Evolutionary conservation across 139 green algal species (phyloP), one percentile per base, ranked within the genome.

Genomic region (Volvox africanus): DNA sequence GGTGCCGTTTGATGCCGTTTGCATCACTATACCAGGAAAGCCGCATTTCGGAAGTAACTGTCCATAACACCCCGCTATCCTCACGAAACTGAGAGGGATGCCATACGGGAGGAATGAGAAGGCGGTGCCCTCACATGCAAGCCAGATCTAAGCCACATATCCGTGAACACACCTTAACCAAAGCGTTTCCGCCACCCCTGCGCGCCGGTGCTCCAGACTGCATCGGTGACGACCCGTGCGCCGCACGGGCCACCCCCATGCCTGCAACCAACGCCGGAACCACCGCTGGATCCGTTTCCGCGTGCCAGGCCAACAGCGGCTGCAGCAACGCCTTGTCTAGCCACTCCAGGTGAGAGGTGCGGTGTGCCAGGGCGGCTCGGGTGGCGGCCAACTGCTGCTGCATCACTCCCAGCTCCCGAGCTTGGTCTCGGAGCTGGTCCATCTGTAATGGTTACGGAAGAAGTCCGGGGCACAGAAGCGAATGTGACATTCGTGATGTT

Each of bases 281-380:
- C 30, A 35, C 86, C 30, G 71, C 86, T 19, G 71, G 86, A 14
- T 89, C 84, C 37, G 36, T 36, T 26, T 89, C 84, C 28, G 32
- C 84, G 84, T 88, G 82, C 82, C 82, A 87, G 17, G 35, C 24
- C 83, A 89, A 69, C 83, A 80, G 67, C 67, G 83, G 67, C 37
- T 84, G 86, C 73, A 90, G 50, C 86, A 90, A 33, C 20, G 86
- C n/a, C 0, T 5, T 32, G 30, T 90, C 73, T 26, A 90, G 50
- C 19, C 73, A 69, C 44, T 90, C 86, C 50, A 90, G 73, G 36
- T 77, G 79, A 3, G 37, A 26, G 73, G 30, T 90, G 86, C 86
- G 86, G 19, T 24, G 6, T 12, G 44, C 86, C 71, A 90, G 73
- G 50, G 50, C 28, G n/a, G 86, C 20, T 1, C 86, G 71, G 0